Evolutionary conservation across 2,329 filamentous ascomycete genomes (phyloP), one percentile per base, ranked within the genome.

Genomic region (Penicillium digitatum): DNA sequence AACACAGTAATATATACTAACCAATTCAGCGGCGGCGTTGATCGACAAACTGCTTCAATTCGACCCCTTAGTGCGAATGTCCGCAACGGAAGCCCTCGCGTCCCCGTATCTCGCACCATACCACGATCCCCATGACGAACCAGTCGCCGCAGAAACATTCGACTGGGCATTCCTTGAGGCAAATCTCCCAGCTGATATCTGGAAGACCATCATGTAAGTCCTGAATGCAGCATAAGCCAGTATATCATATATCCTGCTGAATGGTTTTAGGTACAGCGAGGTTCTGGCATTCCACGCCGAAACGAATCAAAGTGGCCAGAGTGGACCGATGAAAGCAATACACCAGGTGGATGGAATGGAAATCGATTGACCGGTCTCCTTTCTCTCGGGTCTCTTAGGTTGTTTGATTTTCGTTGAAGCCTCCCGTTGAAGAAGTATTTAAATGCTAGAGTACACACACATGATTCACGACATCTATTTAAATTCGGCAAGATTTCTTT

Each of bases 121-220:
- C 78, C 94, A 99, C 76, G 94, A 99, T 70, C 92, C 93, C 5
- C 92, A 88, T 39, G 94, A 99, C 70, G 94, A 99, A 79, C 94
- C 94, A 0, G 86, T 90, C 11, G 90, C 94, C 18, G 89, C 95
- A 55, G 91, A 96, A 79, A 95, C 95, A 77, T 97, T 99, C 67
- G 94, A 99, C 73, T 99, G 94, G 93, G 96, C 92, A 48, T 97
- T 97, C 78, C 96, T 96, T 72, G 94, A 97, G 66, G 94, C 92
- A 40, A 91, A 97, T 70, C 80, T 99, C 47, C 92, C 94, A 0
- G 90, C 96, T 34, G 94, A 99, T 71, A 95, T 92, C 11, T 99
- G 94, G 94, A 99, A 99, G 80, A 96, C 97, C 70, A 97, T 97
- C 90, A 99, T 99, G 93, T 96, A 81, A 72, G 87, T 73, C 9